These are phyloP conservation scores for Fusarium anguioides DNA, from an alignment of 2,329 filamentous ascomycete genomes.

Conservation along the genomic window DNA sequence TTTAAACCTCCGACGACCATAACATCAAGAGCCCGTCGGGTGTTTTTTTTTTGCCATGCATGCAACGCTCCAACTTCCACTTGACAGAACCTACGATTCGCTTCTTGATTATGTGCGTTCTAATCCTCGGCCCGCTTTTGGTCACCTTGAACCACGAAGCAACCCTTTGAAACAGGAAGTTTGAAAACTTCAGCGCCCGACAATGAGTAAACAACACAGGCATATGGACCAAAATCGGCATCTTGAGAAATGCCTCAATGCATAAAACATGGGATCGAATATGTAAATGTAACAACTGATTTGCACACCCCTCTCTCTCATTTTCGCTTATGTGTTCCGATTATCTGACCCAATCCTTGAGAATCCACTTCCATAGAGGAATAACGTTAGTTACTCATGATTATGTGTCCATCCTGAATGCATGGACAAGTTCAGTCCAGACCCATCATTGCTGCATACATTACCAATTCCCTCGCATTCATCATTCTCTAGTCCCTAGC, in stretches of 20 bases:
- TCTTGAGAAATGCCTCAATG: conserved; percentile 40
- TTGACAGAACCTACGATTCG: neutral
- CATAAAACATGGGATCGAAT: neutral
- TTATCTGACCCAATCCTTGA: neutral
- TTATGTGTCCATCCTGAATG: neutral
- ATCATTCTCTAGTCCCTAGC: neutral
- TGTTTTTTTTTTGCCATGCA: conserved; percentile 4
- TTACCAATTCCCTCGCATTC: neutral
- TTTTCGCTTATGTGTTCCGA: conserved; percentile 15
- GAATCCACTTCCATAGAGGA: neutral
- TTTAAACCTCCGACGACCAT: conserved; percentile 34
- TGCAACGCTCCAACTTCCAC: neutral
- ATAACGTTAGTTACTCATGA: neutral
- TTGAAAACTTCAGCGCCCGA: neutral
- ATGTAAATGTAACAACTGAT: neutral
- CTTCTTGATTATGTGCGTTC: conserved; percentile 4
- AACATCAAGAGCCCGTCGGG: conserved; percentile 15
- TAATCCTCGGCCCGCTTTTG: conserved; percentile 5
- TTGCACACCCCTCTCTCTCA: conserved; percentile 4
- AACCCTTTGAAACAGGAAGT: neutral
- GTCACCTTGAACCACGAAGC: neutral
- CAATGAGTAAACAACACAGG: conserved; percentile 7
- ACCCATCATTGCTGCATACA: conserved; percentile 7
- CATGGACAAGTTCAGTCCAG: conserved; percentile 15
- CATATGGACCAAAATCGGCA: conserved; percentile 26